Base-by-base conservation (phyloP, 2,329 filamentous ascomycete genomes). In the Kalaharituber pfeilii region DNA sequence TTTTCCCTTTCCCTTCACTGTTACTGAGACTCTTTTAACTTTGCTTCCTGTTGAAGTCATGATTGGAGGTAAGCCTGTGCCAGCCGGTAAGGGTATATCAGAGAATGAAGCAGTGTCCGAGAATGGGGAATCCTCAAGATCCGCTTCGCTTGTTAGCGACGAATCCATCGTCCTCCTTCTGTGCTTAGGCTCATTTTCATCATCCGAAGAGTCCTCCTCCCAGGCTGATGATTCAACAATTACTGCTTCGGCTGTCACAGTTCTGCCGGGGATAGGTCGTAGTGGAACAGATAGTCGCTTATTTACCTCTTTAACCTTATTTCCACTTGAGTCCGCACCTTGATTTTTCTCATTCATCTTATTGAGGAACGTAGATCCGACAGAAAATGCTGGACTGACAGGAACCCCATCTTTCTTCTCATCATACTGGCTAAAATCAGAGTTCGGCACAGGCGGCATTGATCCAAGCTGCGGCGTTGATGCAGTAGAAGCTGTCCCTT, bases 301-400 rank as follows among this genome's bases (percentile, higher is more conserved):
- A 26, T 50, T 56, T 24, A 51, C 45, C 1, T 51, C 49, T 52
- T 27, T 29, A 22, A 9, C 50, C 18, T 49, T 28, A 15, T 27
- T 53, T 8, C 51, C 26, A 18, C 28, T 36, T n/a, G n/a, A n/a
- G n/a, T n/a, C n/a, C n/a, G 56, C 53, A 8, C 47, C 9, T 2
- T 47, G 42, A 13, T 28, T 50, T 49, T 54, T 57, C 15, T 53
- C 56, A 11, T 57, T 56, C 55, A 57, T 58, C 27, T 75, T 80
- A 69, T 79, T 82, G 60, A 83, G 69, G 66, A 82, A 82, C 1
- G 80, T 81, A 20, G 79, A 80, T 18, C 80, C 79, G 54, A 83
- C 77, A 63, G 78, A 82, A 65, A 82, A 82, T 30, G 76, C 75
- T 5, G 71, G 72, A 62, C 77, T 80, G 61, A 72, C 73, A 22